Base-by-base conservation (phyloP, 345 rosid species). In the Lepidium africanum region DNA sequence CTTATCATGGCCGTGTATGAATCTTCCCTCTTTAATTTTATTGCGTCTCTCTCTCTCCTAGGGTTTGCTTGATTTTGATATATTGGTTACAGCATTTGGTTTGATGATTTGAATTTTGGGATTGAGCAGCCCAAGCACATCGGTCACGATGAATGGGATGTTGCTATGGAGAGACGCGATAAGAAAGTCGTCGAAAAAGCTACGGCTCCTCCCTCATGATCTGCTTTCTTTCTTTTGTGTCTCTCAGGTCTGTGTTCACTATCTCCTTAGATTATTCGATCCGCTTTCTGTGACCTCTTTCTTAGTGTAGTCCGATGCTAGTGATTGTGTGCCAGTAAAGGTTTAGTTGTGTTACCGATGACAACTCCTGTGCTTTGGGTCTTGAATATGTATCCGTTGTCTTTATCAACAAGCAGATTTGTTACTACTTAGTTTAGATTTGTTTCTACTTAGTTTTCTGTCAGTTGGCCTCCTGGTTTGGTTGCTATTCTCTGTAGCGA, bases 151-250 rank as follows among this genome's bases (percentile, higher is more conserved):
- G 72, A 82, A 83, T 93, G 98, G 98, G 96, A 90, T 48, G 92
- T 87, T 38, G 92, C 92, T 67, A 87, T 93, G 97, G 98, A 93
- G 65, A 77, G 96, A 77, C 86, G 98, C 77, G 98, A 93, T 75
- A 86, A 88, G 80, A 87, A 86, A 83, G 89, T 93, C 80, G n/a
- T 67, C 5, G 93, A 87, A 52, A 76, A 82, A 66, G 68, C 73
- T 14, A 23, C 83, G 5, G 53, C 65, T 46, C 48, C 86, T 75
- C 67, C 89, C n/a, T 73, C 89, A 25, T 85, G 82, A 74, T 42
- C 76, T 21, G 30, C 6, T 65, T 74, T 17, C 10, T 32, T 32
- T 36, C 51, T 46, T 59, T 23, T 47, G 50, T 52, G 46, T 17
- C 32, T n/a, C 40, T 48, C 57, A 40, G 64, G 74, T 65, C 10